Percentiles rank a stretch among this genome's conserved stretches.
Conservation (phyloP, 75 land plant genomes). For the Ceratopteris richardii region DNA sequence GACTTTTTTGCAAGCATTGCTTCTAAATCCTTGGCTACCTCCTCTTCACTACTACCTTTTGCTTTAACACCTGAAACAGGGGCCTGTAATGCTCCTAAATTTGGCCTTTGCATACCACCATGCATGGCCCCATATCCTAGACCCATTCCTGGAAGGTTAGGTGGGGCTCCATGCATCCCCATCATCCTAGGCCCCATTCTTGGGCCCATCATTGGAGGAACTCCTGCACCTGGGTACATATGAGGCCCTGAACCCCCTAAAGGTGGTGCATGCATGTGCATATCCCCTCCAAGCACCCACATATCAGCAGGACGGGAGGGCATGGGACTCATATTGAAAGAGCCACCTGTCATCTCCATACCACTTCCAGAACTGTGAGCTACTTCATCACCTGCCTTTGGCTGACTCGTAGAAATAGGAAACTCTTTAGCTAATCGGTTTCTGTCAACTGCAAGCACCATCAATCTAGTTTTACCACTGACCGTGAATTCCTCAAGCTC, state of each 20-base stretch:
- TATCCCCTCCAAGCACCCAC: conserved; percentile 40
- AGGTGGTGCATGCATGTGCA: conserved; percentile 28
- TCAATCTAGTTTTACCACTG: conserved; percentile 56
- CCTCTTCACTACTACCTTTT: conserved; percentile 59
- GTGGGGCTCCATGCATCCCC: conserved; percentile 57
- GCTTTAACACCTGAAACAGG: conserved; percentile 4
- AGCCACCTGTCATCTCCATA: conserved; percentile 24
- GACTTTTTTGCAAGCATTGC: conserved; percentile 76
- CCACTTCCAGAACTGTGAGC: conserved; percentile 1
- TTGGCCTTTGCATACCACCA: conserved; percentile 45
- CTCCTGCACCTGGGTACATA: conserved; percentile 35
- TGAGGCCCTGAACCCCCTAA: conserved; percentile 27
- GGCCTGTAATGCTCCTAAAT: conserved; percentile 23
- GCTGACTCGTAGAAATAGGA: conserved; percentile 35
- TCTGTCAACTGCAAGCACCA: conserved; percentile 72
- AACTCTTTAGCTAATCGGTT: conserved; percentile 58
- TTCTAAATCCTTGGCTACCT: conserved; percentile 79
- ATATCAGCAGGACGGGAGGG: conserved; percentile 36
- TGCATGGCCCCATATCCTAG: conserved; percentile 19
- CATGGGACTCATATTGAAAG: conserved; percentile 15
- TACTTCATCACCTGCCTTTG: background rate
- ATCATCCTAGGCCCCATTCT: conserved; percentile 40
- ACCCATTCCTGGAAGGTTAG: conserved; percentile 25
- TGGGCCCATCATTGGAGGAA: conserved; percentile 29
- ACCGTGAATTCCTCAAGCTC: conserved; percentile 65